These are phyloP conservation scores for Puccinia horiana DNA, from an alignment of 1,284 basidiomycete genomes.

Conservation along the genomic window DNA sequence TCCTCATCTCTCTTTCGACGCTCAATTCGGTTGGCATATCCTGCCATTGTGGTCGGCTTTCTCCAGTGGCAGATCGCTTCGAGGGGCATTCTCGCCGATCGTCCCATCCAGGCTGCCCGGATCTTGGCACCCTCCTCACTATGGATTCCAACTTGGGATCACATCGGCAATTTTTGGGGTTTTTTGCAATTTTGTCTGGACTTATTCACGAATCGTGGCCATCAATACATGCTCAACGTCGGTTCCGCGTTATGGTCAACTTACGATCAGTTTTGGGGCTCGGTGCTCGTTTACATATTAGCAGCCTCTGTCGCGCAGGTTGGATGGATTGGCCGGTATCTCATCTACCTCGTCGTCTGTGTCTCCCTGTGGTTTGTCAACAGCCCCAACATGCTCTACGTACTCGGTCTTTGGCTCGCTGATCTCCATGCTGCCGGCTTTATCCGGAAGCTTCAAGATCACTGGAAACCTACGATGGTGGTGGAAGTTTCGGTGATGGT, in stretches of 20 bases:
- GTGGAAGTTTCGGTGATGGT: conserved; percentile 58
- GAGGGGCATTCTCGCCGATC: conserved; percentile 53
- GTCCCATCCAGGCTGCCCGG: conserved; percentile 55
- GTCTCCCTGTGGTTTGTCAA: conserved; percentile 57
- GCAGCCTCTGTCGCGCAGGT: conserved; percentile 59
- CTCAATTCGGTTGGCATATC: conserved; percentile 59
- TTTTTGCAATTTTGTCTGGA: conserved; percentile 59
- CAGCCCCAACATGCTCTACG: conserved; percentile 57
- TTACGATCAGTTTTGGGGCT: conserved; percentile 61
- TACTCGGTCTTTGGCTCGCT: conserved; percentile 58
- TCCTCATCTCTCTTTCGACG: conserved; percentile 59
- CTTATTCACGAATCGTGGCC: conserved; percentile 59
- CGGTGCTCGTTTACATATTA: conserved; percentile 59
- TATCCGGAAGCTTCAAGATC: conserved; percentile 58
- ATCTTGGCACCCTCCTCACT: conserved; percentile 57
- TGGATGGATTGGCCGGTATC: conserved; percentile 57
- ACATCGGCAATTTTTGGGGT: conserved; percentile 58
- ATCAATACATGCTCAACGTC: conserved; percentile 59
- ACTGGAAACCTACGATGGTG: conserved; percentile 57
- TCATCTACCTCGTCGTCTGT: conserved; percentile 56
- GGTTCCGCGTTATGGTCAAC: conserved; percentile 60
- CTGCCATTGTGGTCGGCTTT: conserved; percentile 58
- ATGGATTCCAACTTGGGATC: conserved; percentile 59
- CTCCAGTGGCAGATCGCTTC: conserved; percentile 59
- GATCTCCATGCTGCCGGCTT: conserved; percentile 60